A percentile compares a stretch with the other conserved stretches of the same genome.
Evolutionary conservation across 768 basidiomycete species (phyloP).

Genomic region (Agrocybe praecox): DNA sequence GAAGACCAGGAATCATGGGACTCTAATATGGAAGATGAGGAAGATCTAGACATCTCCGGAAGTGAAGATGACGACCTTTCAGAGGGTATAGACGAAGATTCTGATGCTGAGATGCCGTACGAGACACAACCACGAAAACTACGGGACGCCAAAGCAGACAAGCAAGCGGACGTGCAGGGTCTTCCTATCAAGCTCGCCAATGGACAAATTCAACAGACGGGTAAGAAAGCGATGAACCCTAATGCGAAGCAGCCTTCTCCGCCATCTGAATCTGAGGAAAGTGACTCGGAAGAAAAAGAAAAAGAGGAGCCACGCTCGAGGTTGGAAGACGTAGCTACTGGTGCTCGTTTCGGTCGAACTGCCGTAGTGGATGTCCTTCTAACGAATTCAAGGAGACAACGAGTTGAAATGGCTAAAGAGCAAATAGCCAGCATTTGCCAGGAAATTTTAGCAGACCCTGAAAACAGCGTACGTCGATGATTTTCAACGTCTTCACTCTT

Average conservation of each 20-base stretch:
- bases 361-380: slow-evolving; percentile 74
- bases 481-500: background rate
- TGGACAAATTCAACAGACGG: slow-evolving; percentile 72
- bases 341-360: slow-evolving; percentile 84
- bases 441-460: slow-evolving; percentile 92
- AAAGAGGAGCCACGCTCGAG: slow-evolving; percentile 23
- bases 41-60: slow-evolving; percentile 4
- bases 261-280: slow-evolving; percentile 30
- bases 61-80: background rate
- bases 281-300: slow-evolving; percentile 29
- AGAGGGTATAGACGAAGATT: slow-evolving; percentile 38
- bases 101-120: slow-evolving; percentile 77
- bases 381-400: slow-evolving; percentile 63
- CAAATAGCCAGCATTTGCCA: slow-evolving; percentile 94
- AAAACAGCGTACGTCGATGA: slow-evolving; percentile 75
- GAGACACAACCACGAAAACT: slow-evolving; percentile 63
- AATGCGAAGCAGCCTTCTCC: slow-evolving; percentile 15
- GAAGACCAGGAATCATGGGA: slow-evolving; percentile 45
- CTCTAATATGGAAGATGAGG: slow-evolving; percentile 40
- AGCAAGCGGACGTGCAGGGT: slow-evolving; percentile 55
- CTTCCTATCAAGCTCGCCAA: slow-evolving; percentile 88
- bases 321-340: slow-evolving; percentile 77
- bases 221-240: slow-evolving; percentile 30
- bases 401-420: slow-evolving; percentile 83
- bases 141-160: slow-evolving; percentile 44